Evolutionary conservation across 345 rosid genomes (phyloP), one percentile per base, ranked within the genome.

Genomic region (Salix udensis): DNA sequence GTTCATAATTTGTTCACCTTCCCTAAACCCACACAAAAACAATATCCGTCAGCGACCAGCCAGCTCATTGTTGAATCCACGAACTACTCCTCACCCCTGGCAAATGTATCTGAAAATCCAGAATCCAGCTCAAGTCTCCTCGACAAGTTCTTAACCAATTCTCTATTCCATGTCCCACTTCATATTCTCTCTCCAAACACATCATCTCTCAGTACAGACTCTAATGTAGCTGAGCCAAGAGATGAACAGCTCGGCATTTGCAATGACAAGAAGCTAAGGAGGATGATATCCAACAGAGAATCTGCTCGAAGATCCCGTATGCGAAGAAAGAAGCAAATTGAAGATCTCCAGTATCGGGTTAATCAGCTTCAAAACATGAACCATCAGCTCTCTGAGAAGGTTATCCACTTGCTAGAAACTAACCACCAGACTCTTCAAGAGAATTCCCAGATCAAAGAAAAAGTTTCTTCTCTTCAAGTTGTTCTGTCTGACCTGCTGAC

Each of bases 201-300:
- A 5, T 76, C 88, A 2, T 72, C 84, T 37, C 55, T 67, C 68
- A 73, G 71, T 71, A 70, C 53, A 21, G 82, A 72, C 64, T 70
- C 84, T 71, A 77, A 77, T 68, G 67, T 74, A 67, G 67, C 84
- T 36, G 86, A 87, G 60, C 67, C 26, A 50, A 81, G 75, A 67
- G 77, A 48, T 62, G 72, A 42, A 34, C 64, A 78, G 14, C 68
- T 75, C 11, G 75, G 74, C 14, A 67, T 68, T 23, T 24, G 77
- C 50, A 80, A 88, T 13, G 98, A 89, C 72, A 91, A 76, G 80
- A 88, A 89, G 77, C 80, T 84, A 18, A 93, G 88, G 74, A 86
- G 97, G 83, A 89, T 87, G 86, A 84, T 87, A 62, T 91, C 97
- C 8, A 93, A 93, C 86, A 73, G 94, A 44, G 98, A 91, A 84